Base-by-base conservation (phyloP, 2,329 filamentous ascomycete species). In the Tolypocladium sp. region DNA sequence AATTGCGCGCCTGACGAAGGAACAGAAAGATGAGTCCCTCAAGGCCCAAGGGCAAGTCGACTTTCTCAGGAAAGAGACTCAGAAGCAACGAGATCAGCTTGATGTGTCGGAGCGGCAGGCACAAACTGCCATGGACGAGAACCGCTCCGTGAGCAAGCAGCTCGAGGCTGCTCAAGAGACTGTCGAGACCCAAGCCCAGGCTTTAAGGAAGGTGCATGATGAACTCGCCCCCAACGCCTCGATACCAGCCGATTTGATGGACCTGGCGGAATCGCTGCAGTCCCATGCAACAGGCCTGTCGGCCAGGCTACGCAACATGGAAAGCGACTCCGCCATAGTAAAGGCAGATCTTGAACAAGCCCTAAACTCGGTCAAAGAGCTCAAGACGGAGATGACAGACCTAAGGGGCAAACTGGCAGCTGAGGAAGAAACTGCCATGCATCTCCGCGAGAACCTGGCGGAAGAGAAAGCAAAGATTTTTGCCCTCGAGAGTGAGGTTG, bases 271-370 rank as follows among this genome's bases (percentile, higher is more conserved):
- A 59, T 78, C 80, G 3, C 75, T 91, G 3, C 75, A 84, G 17
- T 79, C 78, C 12, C 79, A 82, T 55, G 80, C 83, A 8, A 79
- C 82, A 55, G 84, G 85, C 40, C 66, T 87, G 2, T 71, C 86
- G 27, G 80, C 81, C n/a, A 86, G 84, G 68, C 71, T 84, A 22
- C 81, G 81, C 60, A 81, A 80, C 51, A 71, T 82, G 4, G 86
- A 89, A 66, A 81, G 82, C 58, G 83, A 86, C 62, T 73, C 82
- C 13, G 76, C 81, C 0, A 74, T 87, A 52, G 75, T 86, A n/a
- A 82, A 80, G 67, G 79, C 85, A 2, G 85, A 92, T 64, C 79
- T 86, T 58, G 86, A 86, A 58, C 76, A 79, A 49, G 77, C 88
- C 0, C 81, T 86, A 60, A 74, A 77, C 40, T 79, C 79, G 17